Conservation (phyloP, 345 rosid genomes). For the Limnanthes douglasii region DNA sequence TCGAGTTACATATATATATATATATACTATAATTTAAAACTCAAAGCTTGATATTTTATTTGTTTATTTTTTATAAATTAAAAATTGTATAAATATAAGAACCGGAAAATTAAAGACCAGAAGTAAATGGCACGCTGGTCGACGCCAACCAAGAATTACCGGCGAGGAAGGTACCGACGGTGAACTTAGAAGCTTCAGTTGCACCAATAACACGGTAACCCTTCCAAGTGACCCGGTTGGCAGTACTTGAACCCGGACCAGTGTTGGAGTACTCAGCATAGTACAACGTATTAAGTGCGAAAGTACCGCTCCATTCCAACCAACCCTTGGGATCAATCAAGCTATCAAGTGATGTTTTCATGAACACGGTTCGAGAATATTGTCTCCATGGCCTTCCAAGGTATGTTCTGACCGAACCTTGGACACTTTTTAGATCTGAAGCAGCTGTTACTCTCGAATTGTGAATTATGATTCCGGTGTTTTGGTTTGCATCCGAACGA, state of each 20-base stretch:
- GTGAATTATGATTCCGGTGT: constrained; percentile 48
- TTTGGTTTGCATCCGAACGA: constrained; percentile 41
- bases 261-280: constrained; percentile 46
- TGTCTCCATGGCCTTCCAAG: constrained; percentile 49
- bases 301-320: constrained; percentile 39
- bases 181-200: constrained; percentile 31
- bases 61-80: too few species aligned
- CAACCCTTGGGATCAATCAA: constrained; percentile 38
- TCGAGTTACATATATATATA: too few species aligned
- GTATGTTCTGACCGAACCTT: constrained; percentile 36
- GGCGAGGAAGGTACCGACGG: constrained; percentile 32
- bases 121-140: constrained; percentile 28
- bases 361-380: constrained; percentile 33
- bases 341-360: constrained; percentile 33
- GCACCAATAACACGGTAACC: constrained; percentile 28
- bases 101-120: constrained; percentile 30
- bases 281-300: constrained; percentile 26
- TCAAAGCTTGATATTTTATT: too few species aligned
- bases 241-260: constrained; percentile 28
- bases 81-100: too few species aligned
- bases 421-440: constrained; percentile 27
- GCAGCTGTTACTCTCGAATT: constrained; percentile 35
- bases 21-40: too few species aligned
- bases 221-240: constrained; percentile 24
- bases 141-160: constrained; percentile 34